Base-by-base conservation (phyloP, 768 basidiomycete species). In the Tricholoma hemisulphureum region DNA sequence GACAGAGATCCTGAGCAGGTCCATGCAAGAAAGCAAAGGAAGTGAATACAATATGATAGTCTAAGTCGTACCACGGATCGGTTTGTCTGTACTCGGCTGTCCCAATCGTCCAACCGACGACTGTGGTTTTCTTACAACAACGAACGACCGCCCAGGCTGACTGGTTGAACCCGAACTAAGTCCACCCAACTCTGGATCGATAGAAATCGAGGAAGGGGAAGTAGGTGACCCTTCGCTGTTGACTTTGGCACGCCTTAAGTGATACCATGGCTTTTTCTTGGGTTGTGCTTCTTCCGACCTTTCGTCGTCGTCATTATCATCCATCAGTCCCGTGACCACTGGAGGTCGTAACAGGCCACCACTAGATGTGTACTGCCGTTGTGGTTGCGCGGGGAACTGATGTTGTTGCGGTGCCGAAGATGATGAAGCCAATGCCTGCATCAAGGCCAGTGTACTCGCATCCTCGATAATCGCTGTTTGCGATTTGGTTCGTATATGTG, bases 401-500 rank as follows among this genome's bases (percentile, higher is more conserved):
- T 45, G 60, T 32, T 35, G 56, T 24, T 50, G 59, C 52, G 52
- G 59, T 18, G 37, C 58, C 9, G 24, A 49, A 20, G 55, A 56
- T 43, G 52, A 57, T 55, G 61, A 37, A 31, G 54, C 49, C 0
- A 55, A 21, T 26, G 53, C 60, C 39, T 60, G 62, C 6, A 58
- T 20, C 26, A 61, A 32, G 7, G 60, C 65, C 53, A 67, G 63
- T 60, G 70, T 69, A 49, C 72, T 72, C 5, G 78, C 80, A 61
- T 87, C 78, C 57, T 93, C 90, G n/a, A 94, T 84, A 58, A 94
- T 83, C 2, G 92, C 92, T 2, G 87, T 88, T 68, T 94, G 92
- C 29, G 91, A 93, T 74, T 86, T 85, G 18, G 86, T 91, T 46
- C 92, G 84, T 31, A 82, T 75, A 67, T 89, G 89, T 16, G 78